Conservation (phyloP, 768 basidiomycete species). For the Hemileccinum rubropunctum region DNA sequence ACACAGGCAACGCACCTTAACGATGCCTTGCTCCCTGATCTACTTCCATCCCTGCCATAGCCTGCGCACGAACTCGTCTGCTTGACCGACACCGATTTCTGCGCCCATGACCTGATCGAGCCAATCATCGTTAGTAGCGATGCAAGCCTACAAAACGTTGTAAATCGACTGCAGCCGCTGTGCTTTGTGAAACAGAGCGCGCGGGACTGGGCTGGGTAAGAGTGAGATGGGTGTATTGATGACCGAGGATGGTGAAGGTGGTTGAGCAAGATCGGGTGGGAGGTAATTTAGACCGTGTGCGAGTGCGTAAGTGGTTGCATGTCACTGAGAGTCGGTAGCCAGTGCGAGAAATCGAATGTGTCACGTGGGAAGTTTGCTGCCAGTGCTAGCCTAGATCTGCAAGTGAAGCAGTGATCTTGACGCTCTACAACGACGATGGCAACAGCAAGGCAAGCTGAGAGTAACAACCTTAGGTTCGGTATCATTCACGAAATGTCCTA, state of each 20-base stretch:
- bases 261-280: constrained; percentile 44
- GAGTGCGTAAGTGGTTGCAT: constrained; percentile 81
- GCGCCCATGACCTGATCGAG: constrained; percentile 84
- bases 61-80: constrained; percentile 82
- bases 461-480: no score
- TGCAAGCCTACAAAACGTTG: constrained; percentile 80
- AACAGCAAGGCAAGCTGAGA: constrained; percentile 24
- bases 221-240: constrained; percentile 91
- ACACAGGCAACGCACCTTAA: constrained; percentile 57
- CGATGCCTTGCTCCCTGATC: constrained; percentile 60
- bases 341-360: constrained; percentile 50
- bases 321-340: constrained; percentile 72
- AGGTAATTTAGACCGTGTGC: constrained; percentile 85
- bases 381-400: no score
- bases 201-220: constrained; percentile 85
- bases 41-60: constrained; percentile 86
- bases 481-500: constrained; percentile 21
- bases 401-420: no score
- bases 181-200: constrained; percentile 63
- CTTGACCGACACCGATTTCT: constrained; percentile 69
- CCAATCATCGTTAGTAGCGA: constrained; percentile 78
- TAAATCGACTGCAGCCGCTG: constrained; percentile 69
- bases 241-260: constrained; percentile 61
- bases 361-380: no score
- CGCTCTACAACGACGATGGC: constrained; percentile 17